Evolutionary conservation across 306 rosid genomes (phyloP).

Genomic region (Begonia masoniana): DNA sequence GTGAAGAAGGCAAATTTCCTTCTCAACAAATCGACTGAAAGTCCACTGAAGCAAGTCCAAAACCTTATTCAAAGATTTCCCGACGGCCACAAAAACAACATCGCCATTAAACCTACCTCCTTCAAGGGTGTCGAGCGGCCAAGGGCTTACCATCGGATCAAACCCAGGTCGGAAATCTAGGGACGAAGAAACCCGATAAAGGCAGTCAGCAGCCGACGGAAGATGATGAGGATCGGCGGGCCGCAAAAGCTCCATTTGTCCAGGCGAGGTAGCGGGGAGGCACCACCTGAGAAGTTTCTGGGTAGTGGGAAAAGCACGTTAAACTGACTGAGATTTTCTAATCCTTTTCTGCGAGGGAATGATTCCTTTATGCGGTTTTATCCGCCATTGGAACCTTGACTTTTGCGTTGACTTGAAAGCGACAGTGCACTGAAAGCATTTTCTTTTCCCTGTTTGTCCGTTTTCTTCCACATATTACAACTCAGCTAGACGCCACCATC

Average conservation of each 20-base stretch:
- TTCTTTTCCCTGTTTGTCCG: neutral
- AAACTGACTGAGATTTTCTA: slow-evolving; percentile 1
- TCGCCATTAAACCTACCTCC: slow-evolving; percentile 6
- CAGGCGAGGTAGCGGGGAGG: neutral
- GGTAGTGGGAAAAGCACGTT: slow-evolving; percentile 5
- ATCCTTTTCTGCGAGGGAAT: slow-evolving; percentile 1
- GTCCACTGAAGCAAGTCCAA: slow-evolving; percentile 56
- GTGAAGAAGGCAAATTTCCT: slow-evolving; percentile 46
- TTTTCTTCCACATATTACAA: neutral
- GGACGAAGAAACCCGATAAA: slow-evolving; percentile 27
- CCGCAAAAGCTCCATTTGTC: slow-evolving; percentile 45
- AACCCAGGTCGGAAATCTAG: slow-evolving; percentile 13
- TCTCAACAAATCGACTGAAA: slow-evolving; percentile 22
- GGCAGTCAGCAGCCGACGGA: slow-evolving; percentile 7
- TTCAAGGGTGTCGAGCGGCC: slow-evolving; percentile 18
- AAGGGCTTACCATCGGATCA: slow-evolving; percentile 14
- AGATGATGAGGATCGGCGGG: slow-evolving; percentile 29
- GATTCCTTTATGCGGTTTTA: slow-evolving; percentile 3
- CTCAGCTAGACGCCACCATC: too few species aligned
- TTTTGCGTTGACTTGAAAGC: slow-evolving; percentile 18
- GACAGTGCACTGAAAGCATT: slow-evolving; percentile 1
- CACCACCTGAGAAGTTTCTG: neutral
- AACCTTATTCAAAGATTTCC: slow-evolving; percentile 45
- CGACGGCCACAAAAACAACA: slow-evolving; percentile 53
- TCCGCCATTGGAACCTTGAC: slow-evolving; percentile 16